Base-by-base conservation (phyloP, 2,329 filamentous ascomycete genomes). In the Rhytidhysteron rufulum region DNA sequence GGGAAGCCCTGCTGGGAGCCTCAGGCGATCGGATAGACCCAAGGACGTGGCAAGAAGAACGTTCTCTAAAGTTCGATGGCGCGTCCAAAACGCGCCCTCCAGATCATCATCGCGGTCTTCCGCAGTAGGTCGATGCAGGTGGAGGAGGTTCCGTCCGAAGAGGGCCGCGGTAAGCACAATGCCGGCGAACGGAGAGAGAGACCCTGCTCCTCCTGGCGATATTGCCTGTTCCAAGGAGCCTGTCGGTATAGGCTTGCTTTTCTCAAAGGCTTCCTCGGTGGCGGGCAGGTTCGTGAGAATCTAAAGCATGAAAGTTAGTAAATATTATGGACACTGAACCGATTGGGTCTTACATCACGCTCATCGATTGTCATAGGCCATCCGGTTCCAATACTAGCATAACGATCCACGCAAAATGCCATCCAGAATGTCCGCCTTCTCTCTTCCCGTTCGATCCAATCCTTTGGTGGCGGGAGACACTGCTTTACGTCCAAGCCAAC, bases 331-430 rank as follows among this genome's bases (percentile, higher is more conserved):
- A 18, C 43, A 40, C 2, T 9, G 35, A 7, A 13, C n/a, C 29
- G 33, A 37, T 15, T 19, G 25, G 17, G 18, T 58, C 74, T 65
- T 54, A 82, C 78, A 62, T 98, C 93, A 59, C 78, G 80, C 67
- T 98, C 93, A 49, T 97, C 91, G 40, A 97, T 80, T 1, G 79
- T 82, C 86, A 97, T 91, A 1, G 93, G 93, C 93, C 93, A 97
- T 5, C 93, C 93, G 2, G 93, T 97, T 24, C 93, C 93, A 41
- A 96, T 93, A 56, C 89, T 96, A 5, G 89, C 87, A 66, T 95
- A 97, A 38, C 93, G 81, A 58, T 97, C 93, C 47, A 89, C 73
- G 53, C 85, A 88, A 58, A 95, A 97, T 3, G 86, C 80, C 81
- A 93, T 85, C 93, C 93, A 98, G 53, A 97, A 97, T 0, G 89